Evolutionary conservation across 2,329 filamentous ascomycete genomes (phyloP).

Genomic region (Alternaria arbusti): DNA sequence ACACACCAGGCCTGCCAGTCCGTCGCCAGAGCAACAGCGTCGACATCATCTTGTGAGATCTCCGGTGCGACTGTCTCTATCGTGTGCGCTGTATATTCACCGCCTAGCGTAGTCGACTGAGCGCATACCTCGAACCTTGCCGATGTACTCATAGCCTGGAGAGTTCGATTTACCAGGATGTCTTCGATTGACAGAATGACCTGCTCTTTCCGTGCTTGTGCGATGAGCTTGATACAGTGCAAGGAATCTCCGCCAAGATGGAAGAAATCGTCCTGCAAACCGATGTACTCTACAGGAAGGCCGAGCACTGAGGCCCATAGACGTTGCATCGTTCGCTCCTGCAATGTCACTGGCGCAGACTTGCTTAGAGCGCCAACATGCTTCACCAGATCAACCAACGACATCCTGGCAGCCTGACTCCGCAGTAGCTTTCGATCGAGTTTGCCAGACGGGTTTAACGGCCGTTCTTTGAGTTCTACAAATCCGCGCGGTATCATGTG

Average conservation of each 20-base stretch:
- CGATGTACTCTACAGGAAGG: neutral
- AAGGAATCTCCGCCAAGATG: constrained; percentile 1
- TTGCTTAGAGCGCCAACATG: constrained; percentile 2
- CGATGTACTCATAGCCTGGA: constrained; percentile 2
- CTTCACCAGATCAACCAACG: neutral
- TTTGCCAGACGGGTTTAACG: constrained; percentile 6
- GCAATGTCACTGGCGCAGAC: neutral
- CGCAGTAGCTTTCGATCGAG: constrained; percentile 1
- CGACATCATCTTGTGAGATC: neutral
- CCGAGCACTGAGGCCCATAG: neutral
- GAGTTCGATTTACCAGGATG: neutral
- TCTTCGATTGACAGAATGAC: neutral
- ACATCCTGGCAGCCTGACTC: neutral
- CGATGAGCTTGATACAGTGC: constrained; percentile 6
- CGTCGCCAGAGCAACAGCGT: neutral
- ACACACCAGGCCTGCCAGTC: constrained; percentile 8
- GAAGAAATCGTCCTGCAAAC: constrained; percentile 5
- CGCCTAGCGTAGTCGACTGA: neutral
- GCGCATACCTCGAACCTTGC: neutral
- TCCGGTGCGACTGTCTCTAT: neutral
- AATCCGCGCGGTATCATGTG: constrained; percentile 7
- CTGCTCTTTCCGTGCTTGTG: neutral
- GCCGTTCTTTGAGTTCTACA: constrained; percentile 1
- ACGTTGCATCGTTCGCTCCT: constrained; percentile 1
- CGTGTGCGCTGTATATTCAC: neutral